phyloP scores from a whole-genome alignment of 352 stramenopile genomes.

The Discostella stelligera region DNA sequence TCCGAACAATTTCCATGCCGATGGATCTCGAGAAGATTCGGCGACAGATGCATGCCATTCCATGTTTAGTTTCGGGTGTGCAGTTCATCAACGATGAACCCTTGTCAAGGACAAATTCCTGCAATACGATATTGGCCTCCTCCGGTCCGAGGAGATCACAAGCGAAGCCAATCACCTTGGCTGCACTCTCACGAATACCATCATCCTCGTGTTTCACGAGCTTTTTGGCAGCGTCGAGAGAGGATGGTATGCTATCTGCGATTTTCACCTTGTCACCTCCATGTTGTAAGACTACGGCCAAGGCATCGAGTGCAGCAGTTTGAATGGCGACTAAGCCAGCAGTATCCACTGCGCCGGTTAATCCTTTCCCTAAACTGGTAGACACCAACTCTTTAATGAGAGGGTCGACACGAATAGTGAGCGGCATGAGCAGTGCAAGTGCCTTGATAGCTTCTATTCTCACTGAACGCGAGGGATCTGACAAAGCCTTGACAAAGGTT shows the following conservation, averaged over 20 bases:
- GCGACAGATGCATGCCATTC: slow-evolving; percentile 70
- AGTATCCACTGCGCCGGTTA: slow-evolving; percentile 48
- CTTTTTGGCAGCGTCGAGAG: slow-evolving; percentile 69
- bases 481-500: slow-evolving; percentile 99
- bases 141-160: slow-evolving; percentile 68
- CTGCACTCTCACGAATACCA: slow-evolving; percentile 72
- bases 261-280: slow-evolving; percentile 81
- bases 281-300: slow-evolving; percentile 73
- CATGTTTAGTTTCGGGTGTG: slow-evolving; percentile 67
- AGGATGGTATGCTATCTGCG: slow-evolving; percentile 76
- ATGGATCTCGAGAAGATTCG: slow-evolving; percentile 62
- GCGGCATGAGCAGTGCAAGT: slow-evolving; percentile 90
- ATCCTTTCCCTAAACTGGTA: slow-evolving; percentile 59
- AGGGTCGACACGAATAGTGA: slow-evolving; percentile 93
- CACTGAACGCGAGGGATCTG: slow-evolving; percentile 92
- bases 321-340: slow-evolving; percentile 76
- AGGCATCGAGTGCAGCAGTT: slow-evolving; percentile 77
- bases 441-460: slow-evolving; percentile 88
- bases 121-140: slow-evolving; percentile 48
- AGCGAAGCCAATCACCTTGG: slow-evolving; percentile 75
- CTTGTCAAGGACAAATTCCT: slow-evolving; percentile 60
- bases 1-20: slow-evolving; percentile 41
- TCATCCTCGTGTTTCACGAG: slow-evolving; percentile 76
- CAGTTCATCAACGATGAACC: slow-evolving; percentile 28
- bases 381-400: slow-evolving; percentile 91